phyloP scores from a whole-genome alignment of 169 alveolate species.

The Sarcocystis neurona region DNA sequence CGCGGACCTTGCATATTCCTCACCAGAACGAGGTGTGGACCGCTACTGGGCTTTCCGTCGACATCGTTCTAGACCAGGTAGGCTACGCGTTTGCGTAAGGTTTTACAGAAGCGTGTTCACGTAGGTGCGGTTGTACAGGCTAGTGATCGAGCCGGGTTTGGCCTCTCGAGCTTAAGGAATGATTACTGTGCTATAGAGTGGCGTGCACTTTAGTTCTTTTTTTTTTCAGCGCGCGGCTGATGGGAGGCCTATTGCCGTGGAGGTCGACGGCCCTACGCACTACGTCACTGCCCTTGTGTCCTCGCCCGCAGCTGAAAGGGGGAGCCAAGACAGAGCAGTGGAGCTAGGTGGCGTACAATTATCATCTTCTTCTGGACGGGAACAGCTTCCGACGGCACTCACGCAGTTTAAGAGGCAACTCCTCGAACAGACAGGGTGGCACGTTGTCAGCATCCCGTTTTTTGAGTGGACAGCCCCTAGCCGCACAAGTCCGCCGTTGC shows the following conservation, averaged over 20 bases:
- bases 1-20: background rate
- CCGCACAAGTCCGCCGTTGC: no score
- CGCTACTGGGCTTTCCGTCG: background rate
- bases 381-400: background rate
- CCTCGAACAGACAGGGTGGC: background rate
- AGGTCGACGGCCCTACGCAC: constrained; percentile 17
- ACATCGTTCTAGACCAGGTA: background rate
- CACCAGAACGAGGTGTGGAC: constrained; percentile 25
- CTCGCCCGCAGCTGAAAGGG: background rate
- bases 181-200: no score
- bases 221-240: background rate
- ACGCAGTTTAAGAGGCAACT: background rate
- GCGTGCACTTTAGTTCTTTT: no score
- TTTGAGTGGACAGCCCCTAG: background rate
- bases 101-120: no score
- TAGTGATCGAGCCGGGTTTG: no score
- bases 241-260: background rate
- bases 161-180: no score
- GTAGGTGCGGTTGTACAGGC: no score
- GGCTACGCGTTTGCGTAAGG: background rate
- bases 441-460: background rate
- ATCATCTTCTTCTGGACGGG: background rate
- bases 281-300: background rate
- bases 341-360: background rate
- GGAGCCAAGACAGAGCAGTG: background rate